Conservation (phyloP, 1,284 basidiomycete species). For the Thelephora terrestris region DNA sequence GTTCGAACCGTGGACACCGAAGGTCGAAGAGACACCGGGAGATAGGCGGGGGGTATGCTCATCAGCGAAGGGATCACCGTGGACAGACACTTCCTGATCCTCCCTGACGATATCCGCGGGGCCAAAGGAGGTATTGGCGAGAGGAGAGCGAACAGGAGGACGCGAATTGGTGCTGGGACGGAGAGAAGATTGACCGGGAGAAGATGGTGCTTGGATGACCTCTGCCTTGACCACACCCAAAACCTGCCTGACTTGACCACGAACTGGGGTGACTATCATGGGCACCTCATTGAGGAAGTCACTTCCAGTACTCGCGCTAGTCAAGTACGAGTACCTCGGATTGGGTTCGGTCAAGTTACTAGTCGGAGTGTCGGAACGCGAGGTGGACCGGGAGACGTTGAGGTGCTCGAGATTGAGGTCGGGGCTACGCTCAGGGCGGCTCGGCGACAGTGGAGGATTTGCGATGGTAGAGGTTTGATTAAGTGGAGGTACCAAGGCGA, state of each 20-base stretch:
- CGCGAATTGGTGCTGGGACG: slow-evolving; percentile 19
- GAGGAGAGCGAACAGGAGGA: slow-evolving; percentile 46
- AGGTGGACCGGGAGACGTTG: slow-evolving; percentile 38
- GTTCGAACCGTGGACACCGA: slow-evolving; percentile 20
- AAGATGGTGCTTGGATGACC: slow-evolving; percentile 50
- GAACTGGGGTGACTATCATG: slow-evolving; percentile 64
- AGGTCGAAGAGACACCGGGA: slow-evolving; percentile 21
- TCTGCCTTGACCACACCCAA: slow-evolving; percentile 69
- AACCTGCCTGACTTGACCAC: slow-evolving; percentile 49
- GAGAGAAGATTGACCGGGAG: slow-evolving; percentile 23
- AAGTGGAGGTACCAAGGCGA: slow-evolving; percentile 63
- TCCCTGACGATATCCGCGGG: slow-evolving; percentile 53
- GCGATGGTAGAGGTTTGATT: slow-evolving; percentile 24
- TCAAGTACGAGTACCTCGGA: slow-evolving; percentile 55
- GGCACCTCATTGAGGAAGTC: slow-evolving; percentile 73
- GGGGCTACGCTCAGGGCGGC: slow-evolving; percentile 51
- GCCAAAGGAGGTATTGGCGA: slow-evolving; percentile 64
- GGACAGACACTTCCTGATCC: slow-evolving; percentile 31
- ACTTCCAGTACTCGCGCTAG: slow-evolving; percentile 62
- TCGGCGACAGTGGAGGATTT: slow-evolving; percentile 26
- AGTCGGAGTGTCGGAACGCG: slow-evolving; percentile 29
- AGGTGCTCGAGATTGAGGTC: slow-evolving; percentile 54
- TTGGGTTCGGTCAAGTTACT: slow-evolving; percentile 23
- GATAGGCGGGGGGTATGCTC: slow-evolving; percentile 21
- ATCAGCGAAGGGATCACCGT: slow-evolving; percentile 57